Base-by-base conservation (phyloP, 169 alveolate genomes). In the Plasmodium malariae region DNA sequence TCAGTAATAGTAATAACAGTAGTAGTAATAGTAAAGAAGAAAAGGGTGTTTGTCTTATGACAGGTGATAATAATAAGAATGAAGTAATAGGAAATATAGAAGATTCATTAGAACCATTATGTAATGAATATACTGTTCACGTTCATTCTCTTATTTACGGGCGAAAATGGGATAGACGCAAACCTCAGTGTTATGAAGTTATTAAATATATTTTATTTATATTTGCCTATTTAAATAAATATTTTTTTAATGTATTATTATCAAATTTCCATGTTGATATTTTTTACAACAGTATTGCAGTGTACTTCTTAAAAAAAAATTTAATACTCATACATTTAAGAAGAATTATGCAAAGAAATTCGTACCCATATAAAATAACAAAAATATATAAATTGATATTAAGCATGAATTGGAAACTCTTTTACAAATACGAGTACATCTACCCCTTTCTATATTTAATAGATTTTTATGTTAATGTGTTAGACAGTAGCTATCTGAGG, bases 321-420 rank as follows among this genome's bases (percentile, higher is more conserved):
- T n/a, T 68, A 11, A 19, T 83, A 48, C 40, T 24, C 48, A 60
- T 72, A 30, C 68, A 68, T 83, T 30, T 83, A 48, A 83, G 51
- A 83, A 83, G 57, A 54, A 51, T 83, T 37, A 83, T 68, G 91
- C 45, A 26, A 54, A 37, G 19, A 28, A 54, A 83, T 40, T 55
- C 57, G n/a, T 83, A 83, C 59, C 91, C 91, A 0, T 83, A 83
- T 17, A 83, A 83, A 83, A 83, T 83, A 49, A 68, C 72, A 9
- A 37, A 69, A 17, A 67, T 83, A 54, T 83, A 83, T 69, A 51
- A 68, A 60, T 12, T 17, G 12, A 4, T 78, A 3, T 65, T 78
- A 26, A 21, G 24, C 21, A 9, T 0, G 21, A 40, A 21, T 19
- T 17, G 28, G 3, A 57, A 78, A 5, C 5, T n/a, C 3, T n/a